Percentiles rank a stretch among this genome's conserved stretches.
These are phyloP conservation scores for Sarocladiaceae sp. DNA, from an alignment of 2,329 filamentous ascomycete genomes.

Conservation along the genomic window DNA sequence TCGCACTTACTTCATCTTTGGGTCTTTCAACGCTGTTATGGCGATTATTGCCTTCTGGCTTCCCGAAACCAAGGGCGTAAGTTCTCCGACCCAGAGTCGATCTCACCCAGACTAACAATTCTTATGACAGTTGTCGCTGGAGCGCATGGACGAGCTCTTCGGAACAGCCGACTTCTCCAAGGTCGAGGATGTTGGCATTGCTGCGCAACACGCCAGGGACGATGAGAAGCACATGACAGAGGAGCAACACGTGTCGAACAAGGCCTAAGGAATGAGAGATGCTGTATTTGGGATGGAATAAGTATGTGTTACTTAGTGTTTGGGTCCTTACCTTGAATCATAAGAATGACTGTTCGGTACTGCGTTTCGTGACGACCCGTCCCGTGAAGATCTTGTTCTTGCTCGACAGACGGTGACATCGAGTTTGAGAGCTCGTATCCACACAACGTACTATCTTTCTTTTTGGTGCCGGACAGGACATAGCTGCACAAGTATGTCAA, in stretches of 20 bases:
- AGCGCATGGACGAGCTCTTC: conserved; percentile 28
- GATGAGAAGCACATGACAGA: background rate
- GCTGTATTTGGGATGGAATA: too few relatives aligned
- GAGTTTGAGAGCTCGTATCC: too few relatives aligned
- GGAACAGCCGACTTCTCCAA: conserved; percentile 17
- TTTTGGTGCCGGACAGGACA: too few relatives aligned
- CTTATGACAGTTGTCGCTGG: conserved; percentile 13
- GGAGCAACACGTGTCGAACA: background rate
- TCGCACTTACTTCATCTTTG: conserved; percentile 55
- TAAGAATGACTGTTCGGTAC: too few relatives aligned
- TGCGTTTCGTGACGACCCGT: too few relatives aligned
- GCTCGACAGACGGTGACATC: too few relatives aligned
- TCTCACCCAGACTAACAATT: background rate
- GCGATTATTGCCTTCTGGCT: conserved; percentile 41
- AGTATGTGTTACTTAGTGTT: too few relatives aligned
- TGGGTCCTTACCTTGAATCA: too few relatives aligned
- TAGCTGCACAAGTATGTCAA: too few relatives aligned
- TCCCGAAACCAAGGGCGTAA: conserved; percentile 55
- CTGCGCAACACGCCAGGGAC: conserved; percentile 9
- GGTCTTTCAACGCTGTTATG: conserved; percentile 53
- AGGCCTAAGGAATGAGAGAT: background rate
- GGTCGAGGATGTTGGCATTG: conserved; percentile 12
- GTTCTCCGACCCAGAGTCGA: conserved; percentile 12
- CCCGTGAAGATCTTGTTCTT: background rate
- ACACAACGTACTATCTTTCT: too few relatives aligned